Conservation (phyloP, 768 basidiomycete species). For the Leucogyrophana mollusca region DNA sequence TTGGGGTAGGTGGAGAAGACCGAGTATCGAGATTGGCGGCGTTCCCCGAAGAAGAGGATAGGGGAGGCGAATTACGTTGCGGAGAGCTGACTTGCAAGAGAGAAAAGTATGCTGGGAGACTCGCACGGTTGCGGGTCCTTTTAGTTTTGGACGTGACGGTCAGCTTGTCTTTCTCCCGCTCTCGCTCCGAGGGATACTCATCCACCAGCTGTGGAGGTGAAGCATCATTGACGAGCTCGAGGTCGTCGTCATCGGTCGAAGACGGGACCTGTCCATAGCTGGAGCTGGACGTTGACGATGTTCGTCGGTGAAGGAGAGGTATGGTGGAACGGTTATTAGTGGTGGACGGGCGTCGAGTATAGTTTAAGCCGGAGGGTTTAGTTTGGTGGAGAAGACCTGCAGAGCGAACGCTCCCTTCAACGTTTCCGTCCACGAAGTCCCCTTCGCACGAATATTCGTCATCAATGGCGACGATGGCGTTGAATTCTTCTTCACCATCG, state of each 20-base stretch:
- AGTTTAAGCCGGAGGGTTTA: slow-evolving; percentile 51
- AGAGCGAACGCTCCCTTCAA: slow-evolving; percentile 45
- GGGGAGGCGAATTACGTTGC: slow-evolving; percentile 35
- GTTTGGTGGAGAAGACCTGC: slow-evolving; percentile 30
- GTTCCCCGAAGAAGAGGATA: slow-evolving; percentile 45
- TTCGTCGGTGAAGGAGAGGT: slow-evolving; percentile 53
- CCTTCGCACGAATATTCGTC: slow-evolving; percentile 29
- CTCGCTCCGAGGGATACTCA: slow-evolving; percentile 26
- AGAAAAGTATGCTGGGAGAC: slow-evolving; percentile 75
- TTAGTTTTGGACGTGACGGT: slow-evolving; percentile 40
- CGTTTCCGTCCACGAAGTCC: slow-evolving; percentile 36
- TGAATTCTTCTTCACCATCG: slow-evolving; percentile 59
- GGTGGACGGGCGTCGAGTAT: slow-evolving; percentile 67
- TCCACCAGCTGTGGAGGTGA: slow-evolving; percentile 26
- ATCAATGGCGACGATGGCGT: slow-evolving; percentile 30
- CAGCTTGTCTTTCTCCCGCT: slow-evolving; percentile 21
- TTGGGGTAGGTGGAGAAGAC: slow-evolving; percentile 63
- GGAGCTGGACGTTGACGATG: slow-evolving; percentile 44
- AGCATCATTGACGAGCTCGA: slow-evolving; percentile 37
- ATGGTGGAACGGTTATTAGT: slow-evolving; percentile 68
- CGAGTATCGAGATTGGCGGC: slow-evolving; percentile 38
- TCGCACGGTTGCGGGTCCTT: slow-evolving; percentile 64
- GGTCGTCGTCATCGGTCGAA: slow-evolving; percentile 46
- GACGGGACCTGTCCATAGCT: slow-evolving; percentile 29
- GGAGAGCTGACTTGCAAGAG: slow-evolving; percentile 55